Percentiles rank a stretch among this genome's conserved stretches.
phyloP scores from a whole-genome alignment of 164 flowering plant genomes.

The Sedum album region DNA sequence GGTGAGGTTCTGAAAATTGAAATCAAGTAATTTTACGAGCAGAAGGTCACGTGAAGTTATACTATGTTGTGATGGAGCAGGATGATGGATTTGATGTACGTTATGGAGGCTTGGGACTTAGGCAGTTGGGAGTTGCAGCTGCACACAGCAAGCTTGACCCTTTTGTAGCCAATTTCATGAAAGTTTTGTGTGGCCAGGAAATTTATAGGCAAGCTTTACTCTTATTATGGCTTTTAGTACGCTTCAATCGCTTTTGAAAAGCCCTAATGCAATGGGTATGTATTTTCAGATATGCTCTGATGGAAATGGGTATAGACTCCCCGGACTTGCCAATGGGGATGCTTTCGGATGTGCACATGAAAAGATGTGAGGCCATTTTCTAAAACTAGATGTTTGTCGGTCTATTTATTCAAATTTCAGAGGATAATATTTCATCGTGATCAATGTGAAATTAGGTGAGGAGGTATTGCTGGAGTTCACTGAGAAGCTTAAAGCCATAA shows the following conservation, averaged over 20 bases:
- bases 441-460: slow-evolving; percentile 40
- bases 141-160: slow-evolving; percentile 65
- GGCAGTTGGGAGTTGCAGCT: slow-evolving; percentile 69
- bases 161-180: slow-evolving; percentile 58
- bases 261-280: not conserved
- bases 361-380: slow-evolving; percentile 40
- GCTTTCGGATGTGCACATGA: slow-evolving; percentile 49
- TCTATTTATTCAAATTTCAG: not conserved
- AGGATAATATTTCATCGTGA: not conserved
- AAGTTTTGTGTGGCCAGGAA: slow-evolving; percentile 68
- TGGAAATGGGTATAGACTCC: slow-evolving; percentile 69
- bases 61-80: slow-evolving; percentile 18
- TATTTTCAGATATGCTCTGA: slow-evolving; percentile 50
- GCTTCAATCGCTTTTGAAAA: not conserved
- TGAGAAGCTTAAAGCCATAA: slow-evolving; percentile 30
- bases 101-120: slow-evolving; percentile 59
- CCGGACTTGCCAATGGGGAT: slow-evolving; percentile 72
- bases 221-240: not conserved
- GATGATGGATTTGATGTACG: slow-evolving; percentile 73
- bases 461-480: slow-evolving; percentile 36
- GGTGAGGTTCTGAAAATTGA: slow-evolving; percentile 21
- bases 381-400: not conserved
- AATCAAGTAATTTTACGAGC: not conserved
- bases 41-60: not conserved
- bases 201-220: slow-evolving; percentile 37